Base-by-base conservation (phyloP, 73 alveolate genomes). In the Paramecium biaurelia region DNA sequence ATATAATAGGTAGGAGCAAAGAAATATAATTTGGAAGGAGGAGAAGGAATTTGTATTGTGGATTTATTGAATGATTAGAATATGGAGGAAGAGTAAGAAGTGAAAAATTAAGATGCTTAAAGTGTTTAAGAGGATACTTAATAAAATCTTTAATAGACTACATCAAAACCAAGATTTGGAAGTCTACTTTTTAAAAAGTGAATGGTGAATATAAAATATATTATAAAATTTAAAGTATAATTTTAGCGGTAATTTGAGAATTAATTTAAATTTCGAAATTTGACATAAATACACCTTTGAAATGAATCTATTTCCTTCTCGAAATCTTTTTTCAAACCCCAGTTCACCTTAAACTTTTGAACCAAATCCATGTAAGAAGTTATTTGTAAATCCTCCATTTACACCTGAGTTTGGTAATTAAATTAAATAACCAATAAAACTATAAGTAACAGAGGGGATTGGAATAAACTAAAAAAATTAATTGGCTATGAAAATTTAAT, bases 11-110 rank as follows among this genome's bases (percentile, higher is more conserved):
- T 79, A 34, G 76, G 90, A 4, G 76, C 45, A 15, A 38, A 26
- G 24, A 32, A 32, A 1, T 79, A 43, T 23, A 43, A 18, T 47
- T 45, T 79, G 20, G 76, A 79, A 79, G 90, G 90, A 4, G 90
- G 90, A 18, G 90, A 42, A 18, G 90, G 90, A 18, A 79, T 42
- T 12, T 79, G 76, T 14, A 79, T 79, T 7, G 76, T 79, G 2
- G 90, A 79, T 9, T 42, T 79, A 18, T 43, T 79, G 21, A 20
- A 79, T 43, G 90, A 79, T 21, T 20, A 38, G 56, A 79, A 7
- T n/a, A 0, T 1, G 14, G 63, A 32, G 21, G 86, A 72, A 6
- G 76, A 42, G 28, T 18, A 79, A 37, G 90, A 23, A 0, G 74
- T 35, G 30, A 38, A 72, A 10, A 37, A 34, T 38, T 15, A 72